Percentiles rank a stretch among this genome's conserved stretches.
These are phyloP conservation scores for Kodamaea nitidulidarum DNA, from an alignment of 805 yeast species.

Conservation along the genomic window DNA sequence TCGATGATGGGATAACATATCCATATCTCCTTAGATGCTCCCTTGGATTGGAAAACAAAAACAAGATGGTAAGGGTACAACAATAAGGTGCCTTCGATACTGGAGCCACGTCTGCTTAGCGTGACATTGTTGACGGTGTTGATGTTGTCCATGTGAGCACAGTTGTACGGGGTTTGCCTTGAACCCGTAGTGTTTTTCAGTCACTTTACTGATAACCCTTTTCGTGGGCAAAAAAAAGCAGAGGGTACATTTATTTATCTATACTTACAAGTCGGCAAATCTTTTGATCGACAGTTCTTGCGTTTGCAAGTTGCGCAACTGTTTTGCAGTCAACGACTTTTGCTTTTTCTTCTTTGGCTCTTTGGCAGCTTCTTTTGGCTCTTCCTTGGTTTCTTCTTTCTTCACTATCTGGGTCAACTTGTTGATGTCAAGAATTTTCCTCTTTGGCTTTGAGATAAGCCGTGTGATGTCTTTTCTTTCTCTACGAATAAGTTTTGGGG, in stretches of 20 bases:
- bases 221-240: neutral
- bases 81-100: slow-evolving; percentile 34
- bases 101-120: slow-evolving; percentile 36
- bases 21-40: slow-evolving; percentile 69
- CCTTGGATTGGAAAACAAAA: slow-evolving; percentile 26
- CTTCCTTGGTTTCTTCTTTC: neutral
- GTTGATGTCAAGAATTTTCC: slow-evolving; percentile 18
- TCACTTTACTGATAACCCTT: slow-evolving; percentile 2
- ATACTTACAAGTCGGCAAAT: slow-evolving; percentile 58
- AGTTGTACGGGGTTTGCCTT: neutral
- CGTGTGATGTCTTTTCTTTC: slow-evolving; percentile 11
- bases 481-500: slow-evolving; percentile 13
- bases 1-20: slow-evolving; percentile 83
- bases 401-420: slow-evolving; percentile 12
- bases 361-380: slow-evolving; percentile 5
- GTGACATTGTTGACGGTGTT: slow-evolving; percentile 36
- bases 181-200: neutral
- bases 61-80: slow-evolving; percentile 37
- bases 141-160: slow-evolving; percentile 13
- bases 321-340: slow-evolving; percentile 38
- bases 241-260: no score
- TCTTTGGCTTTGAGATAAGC: slow-evolving; percentile 15
- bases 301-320: slow-evolving; percentile 43
- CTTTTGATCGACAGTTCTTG: slow-evolving; percentile 62
- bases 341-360: slow-evolving; percentile 26